Evolutionary conservation across 225 moss, liverwort and hornwort species (phyloP).

Genomic region (Marchantia polymorpha): DNA sequence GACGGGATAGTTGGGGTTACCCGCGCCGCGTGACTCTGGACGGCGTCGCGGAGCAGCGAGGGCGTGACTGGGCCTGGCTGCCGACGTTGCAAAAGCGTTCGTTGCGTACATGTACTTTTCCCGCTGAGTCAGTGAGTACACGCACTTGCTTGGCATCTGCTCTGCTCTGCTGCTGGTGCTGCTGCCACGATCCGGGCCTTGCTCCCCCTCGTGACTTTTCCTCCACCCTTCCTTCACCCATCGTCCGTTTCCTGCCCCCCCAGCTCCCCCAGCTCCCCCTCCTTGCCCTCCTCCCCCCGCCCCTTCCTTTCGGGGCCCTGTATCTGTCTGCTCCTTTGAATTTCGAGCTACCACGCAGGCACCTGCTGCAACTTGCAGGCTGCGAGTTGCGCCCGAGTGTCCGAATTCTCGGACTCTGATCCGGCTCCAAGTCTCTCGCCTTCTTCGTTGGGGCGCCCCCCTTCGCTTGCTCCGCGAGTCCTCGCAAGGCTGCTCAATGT

Average conservation of each 20-base stretch:
- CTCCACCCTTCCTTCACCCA: not conserved
- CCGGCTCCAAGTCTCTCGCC: too few relatives aligned
- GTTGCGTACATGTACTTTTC: conserved; percentile 6
- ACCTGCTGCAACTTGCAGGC: not conserved
- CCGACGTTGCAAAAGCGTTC: not conserved
- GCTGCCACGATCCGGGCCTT: not conserved
- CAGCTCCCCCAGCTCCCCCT: not conserved
- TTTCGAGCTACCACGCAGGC: not conserved
- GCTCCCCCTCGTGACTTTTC: not conserved
- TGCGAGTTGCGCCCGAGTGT: not conserved
- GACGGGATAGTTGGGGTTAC: too few relatives aligned
- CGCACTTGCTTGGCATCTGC: not conserved
- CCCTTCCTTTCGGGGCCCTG: not conserved
- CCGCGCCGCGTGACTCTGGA: too few relatives aligned
- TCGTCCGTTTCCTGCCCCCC: not conserved
- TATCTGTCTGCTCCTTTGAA: not conserved
- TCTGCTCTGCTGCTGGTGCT: not conserved
- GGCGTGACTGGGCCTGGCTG: too few relatives aligned
- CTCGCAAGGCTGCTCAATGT: too few relatives aligned
- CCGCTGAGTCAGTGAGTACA: not conserved
- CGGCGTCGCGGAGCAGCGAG: too few relatives aligned
- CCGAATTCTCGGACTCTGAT: too few relatives aligned
- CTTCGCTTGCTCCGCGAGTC: too few relatives aligned
- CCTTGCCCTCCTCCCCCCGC: not conserved
- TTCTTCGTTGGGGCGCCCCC: too few relatives aligned